Percentiles rank a stretch among this genome's conserved stretches.
Evolutionary conservation across 768 basidiomycete genomes (phyloP).

Genomic region (Termitomyces sp.): DNA sequence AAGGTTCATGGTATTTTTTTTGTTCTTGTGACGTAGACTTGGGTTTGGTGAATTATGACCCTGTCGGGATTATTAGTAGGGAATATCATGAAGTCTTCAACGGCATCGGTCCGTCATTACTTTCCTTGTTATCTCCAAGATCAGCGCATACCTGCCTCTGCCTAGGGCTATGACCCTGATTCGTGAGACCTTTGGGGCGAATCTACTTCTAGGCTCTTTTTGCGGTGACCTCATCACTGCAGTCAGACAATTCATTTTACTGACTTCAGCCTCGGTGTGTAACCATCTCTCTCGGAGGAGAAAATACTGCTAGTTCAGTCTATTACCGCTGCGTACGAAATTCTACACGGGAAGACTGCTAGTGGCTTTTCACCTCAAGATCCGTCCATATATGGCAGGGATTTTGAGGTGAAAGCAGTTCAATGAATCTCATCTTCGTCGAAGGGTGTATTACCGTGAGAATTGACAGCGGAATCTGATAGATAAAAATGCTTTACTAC

Average conservation of each 20-base stretch:
- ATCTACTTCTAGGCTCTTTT: neutral
- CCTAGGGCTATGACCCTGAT: too few species aligned
- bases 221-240: too few species aligned
- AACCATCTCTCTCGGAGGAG: neutral
- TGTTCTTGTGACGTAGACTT: neutral
- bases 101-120: too few species aligned
- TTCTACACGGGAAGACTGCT: slow-evolving; percentile 40
- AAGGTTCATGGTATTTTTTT: too few species aligned
- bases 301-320: slow-evolving; percentile 40
- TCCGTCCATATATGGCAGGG: slow-evolving; percentile 46
- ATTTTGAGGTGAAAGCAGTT: slow-evolving; percentile 48
- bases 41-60: too few species aligned
- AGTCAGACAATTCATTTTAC: neutral
- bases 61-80: too few species aligned
- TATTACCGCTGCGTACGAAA: slow-evolving; percentile 63
- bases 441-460: too few species aligned
- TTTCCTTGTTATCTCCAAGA: too few species aligned
- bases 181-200: neutral
- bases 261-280: neutral
- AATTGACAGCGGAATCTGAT: too few species aligned
- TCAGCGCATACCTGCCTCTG: too few species aligned
- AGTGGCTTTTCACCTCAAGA: slow-evolving; percentile 29
- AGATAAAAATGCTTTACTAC: too few species aligned
- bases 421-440: slow-evolving; percentile 31
- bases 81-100: too few species aligned